Percentiles rank a stretch among this genome's conserved stretches.
These are phyloP conservation scores for Asterella californica DNA, from an alignment of 225 moss, liverwort and hornwort species.

Conservation along the genomic window DNA sequence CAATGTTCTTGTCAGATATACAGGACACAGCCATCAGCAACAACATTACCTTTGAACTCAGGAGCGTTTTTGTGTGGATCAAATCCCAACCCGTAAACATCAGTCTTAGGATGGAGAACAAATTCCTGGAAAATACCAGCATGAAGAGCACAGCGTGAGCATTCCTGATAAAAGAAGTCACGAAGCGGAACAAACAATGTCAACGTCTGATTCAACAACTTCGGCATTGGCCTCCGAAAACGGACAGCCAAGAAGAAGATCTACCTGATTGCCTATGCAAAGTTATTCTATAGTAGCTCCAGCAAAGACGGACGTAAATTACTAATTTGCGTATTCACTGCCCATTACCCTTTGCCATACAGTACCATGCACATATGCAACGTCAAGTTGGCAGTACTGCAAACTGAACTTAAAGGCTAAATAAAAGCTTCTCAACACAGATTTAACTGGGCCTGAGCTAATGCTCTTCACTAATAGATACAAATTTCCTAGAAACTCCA, in stretches of 20 bases:
- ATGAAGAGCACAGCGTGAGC: not conserved
- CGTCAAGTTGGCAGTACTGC: not conserved
- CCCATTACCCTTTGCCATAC: not conserved
- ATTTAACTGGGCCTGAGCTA: not conserved
- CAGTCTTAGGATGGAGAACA: constrained; percentile 66
- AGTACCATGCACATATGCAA: not conserved
- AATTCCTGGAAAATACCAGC: constrained; percentile 26
- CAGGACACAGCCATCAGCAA: not conserved
- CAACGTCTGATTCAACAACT: not conserved
- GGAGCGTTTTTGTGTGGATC: constrained; percentile 78
- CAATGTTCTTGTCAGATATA: not conserved
- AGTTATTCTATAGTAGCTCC: too few species aligned
- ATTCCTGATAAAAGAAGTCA: not conserved
- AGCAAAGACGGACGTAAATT: too few species aligned
- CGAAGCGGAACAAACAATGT: not conserved
- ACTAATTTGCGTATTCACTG: too few species aligned
- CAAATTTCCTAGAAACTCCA: not conserved
- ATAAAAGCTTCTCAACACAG: not conserved
- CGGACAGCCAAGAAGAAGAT: too few species aligned
- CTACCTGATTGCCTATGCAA: too few species aligned
- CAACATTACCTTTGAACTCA: constrained; percentile 64
- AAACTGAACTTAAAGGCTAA: not conserved
- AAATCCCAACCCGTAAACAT: constrained; percentile 72
- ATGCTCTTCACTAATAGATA: not conserved
- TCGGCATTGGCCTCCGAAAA: not conserved